Evolutionary conservation across 257 asterid species (phyloP).

Genomic region (Cinchona pubescens): DNA sequence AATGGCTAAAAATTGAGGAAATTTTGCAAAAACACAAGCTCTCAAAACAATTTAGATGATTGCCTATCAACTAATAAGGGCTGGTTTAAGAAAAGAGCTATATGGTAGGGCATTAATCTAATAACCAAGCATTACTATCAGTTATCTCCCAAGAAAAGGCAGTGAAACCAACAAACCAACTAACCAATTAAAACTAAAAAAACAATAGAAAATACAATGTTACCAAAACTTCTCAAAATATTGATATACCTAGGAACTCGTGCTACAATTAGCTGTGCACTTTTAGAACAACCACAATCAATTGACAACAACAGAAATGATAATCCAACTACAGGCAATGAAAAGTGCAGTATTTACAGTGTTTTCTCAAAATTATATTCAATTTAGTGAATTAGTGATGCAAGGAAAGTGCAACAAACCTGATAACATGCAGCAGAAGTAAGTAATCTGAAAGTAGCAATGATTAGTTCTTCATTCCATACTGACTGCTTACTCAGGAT

Average conservation of each 20-base stretch:
- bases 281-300: neutral
- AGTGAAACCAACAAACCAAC: neutral
- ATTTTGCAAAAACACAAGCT: neutral
- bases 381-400: too few species aligned
- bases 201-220: neutral
- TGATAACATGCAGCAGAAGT: constrained; percentile 69
- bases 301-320: neutral
- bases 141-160: neutral
- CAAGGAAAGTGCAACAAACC: constrained; percentile 36
- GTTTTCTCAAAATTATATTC: neutral
- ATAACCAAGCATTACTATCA: too few species aligned
- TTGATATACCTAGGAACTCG: neutral
- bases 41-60: neutral
- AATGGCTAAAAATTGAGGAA: neutral
- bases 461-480: constrained; percentile 58
- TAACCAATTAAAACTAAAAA: neutral
- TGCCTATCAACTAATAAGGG: neutral
- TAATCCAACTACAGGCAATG: neutral
- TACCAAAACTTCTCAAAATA: neutral
- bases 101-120: too few species aligned
- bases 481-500: constrained; percentile 60
- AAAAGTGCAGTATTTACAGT: neutral
- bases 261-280: neutral
- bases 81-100: too few species aligned
- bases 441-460: constrained; percentile 62